These are phyloP conservation scores for Bonia amplexicaulis DNA, from an alignment of 176 grass and related monocot species.

Conservation along the genomic window DNA sequence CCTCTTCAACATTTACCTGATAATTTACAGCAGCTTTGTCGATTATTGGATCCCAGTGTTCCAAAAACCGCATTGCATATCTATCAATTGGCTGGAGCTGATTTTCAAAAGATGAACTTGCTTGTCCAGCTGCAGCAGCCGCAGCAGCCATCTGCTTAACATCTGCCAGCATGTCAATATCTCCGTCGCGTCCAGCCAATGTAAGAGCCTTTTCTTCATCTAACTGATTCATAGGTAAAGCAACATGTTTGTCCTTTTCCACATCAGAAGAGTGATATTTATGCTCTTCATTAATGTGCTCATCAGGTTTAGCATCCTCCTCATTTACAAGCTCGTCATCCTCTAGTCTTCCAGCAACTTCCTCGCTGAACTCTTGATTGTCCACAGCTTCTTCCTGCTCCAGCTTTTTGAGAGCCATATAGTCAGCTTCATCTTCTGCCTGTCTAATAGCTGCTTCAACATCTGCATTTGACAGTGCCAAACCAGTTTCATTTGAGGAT, in stretches of 20 bases:
- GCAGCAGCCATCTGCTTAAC: conserved; percentile 97
- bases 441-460: conserved; percentile 95
- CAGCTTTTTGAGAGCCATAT: conserved; percentile 97
- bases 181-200: conserved; percentile 75
- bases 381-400: conserved; percentile 96
- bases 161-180: conserved; percentile 97
- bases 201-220: conserved; percentile 70
- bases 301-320: conserved; percentile 67
- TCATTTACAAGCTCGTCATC: conserved; percentile 85
- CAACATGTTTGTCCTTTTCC: conserved; percentile 51
- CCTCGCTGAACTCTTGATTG: conserved; percentile 97
- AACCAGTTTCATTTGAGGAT: conserved; percentile 38
- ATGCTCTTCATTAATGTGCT: conserved; percentile 61
- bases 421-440: conserved; percentile 98
- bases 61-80: conserved; percentile 96
- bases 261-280: conserved; percentile 42
- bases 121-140: conserved; percentile 85
- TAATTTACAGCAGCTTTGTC: conserved; percentile 67
- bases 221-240: conserved; percentile 43
- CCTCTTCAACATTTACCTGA: conserved; percentile 71
- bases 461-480: conserved; percentile 67
- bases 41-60: conserved; percentile 91
- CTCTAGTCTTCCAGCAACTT: conserved; percentile 60
- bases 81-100: conserved; percentile 95
- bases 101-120: conserved; percentile 95